phyloP scores from a whole-genome alignment of 805 yeast species.

The Hanseniaspora meyeri region DNA sequence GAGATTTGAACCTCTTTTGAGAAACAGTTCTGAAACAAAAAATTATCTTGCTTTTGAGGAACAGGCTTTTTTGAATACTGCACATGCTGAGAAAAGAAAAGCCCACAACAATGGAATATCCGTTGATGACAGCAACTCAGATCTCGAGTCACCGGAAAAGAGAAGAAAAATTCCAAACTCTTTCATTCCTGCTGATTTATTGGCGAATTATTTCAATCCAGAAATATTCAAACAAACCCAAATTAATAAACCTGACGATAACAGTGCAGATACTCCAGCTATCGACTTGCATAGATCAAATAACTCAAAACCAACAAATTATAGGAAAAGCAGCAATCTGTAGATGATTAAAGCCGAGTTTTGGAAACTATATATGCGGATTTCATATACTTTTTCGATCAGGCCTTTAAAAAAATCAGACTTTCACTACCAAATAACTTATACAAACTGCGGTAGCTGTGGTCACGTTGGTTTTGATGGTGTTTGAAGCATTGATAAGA shows the following conservation, averaged over 20 bases:
- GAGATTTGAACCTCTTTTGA: neutral
- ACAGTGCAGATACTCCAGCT: neutral
- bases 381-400: too few species aligned
- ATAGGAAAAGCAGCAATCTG: too few species aligned
- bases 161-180: conserved; percentile 5
- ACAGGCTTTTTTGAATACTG: neutral
- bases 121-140: neutral
- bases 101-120: neutral
- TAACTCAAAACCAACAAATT: neutral
- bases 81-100: neutral
- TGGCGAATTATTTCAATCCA: conserved; percentile 9
- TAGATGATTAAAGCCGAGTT: too few species aligned
- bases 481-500: too few species aligned
- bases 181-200: conserved; percentile 1
- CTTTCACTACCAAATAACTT: too few species aligned
- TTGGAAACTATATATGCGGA: neutral
- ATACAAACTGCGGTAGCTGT: too few species aligned
- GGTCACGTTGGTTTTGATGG: too few species aligned
- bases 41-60: neutral
- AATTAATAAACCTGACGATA: neutral
- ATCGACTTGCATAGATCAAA: neutral
- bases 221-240: conserved; percentile 12
- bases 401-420: too few species aligned
- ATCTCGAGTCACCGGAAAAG: neutral
- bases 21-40: neutral